Conservation (phyloP, 2,329 filamentous ascomycete genomes). For the Hymenoscyphus albidus region DNA sequence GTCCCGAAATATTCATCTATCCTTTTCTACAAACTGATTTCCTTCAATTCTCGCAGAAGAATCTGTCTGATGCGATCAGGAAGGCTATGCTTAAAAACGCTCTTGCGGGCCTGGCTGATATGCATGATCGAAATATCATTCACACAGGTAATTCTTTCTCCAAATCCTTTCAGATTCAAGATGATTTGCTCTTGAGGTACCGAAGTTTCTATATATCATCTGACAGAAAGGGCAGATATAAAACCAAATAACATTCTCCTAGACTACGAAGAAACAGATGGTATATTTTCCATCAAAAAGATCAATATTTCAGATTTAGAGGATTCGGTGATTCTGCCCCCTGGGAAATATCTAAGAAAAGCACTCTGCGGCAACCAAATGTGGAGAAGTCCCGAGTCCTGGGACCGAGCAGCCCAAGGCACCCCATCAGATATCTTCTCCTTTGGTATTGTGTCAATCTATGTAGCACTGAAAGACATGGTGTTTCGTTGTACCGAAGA, state of each 20-base stretch:
- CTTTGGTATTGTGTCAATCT: slow-evolving; percentile 45
- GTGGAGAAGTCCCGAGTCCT: slow-evolving; percentile 45
- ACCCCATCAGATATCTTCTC: slow-evolving; percentile 44
- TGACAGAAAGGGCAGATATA: slow-evolving; percentile 38
- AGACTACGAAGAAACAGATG: slow-evolving; percentile 33
- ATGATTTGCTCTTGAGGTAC: neutral
- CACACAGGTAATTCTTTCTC: slow-evolving; percentile 33
- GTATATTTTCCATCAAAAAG: slow-evolving; percentile 26
- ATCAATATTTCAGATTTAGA: slow-evolving; percentile 23
- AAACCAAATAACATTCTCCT: slow-evolving; percentile 45
- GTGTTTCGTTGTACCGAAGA: slow-evolving; percentile 36
- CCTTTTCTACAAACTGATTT: slow-evolving; percentile 4
- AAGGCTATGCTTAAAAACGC: slow-evolving; percentile 43
- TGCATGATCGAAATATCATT: slow-evolving; percentile 39
- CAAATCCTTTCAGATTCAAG: too few species aligned
- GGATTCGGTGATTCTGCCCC: slow-evolving; percentile 39
- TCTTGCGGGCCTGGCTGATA: slow-evolving; percentile 38
- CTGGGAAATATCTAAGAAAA: slow-evolving; percentile 37
- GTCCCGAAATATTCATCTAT: slow-evolving; percentile 7
- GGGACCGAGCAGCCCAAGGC: slow-evolving; percentile 38
- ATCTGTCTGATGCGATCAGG: slow-evolving; percentile 12
- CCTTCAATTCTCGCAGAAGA: slow-evolving; percentile 5
- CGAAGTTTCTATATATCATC: neutral
- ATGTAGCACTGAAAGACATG: slow-evolving; percentile 40
- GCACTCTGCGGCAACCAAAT: slow-evolving; percentile 41